A percentile compares a stretch with the other conserved stretches of the same genome.
Conservation (phyloP, 179 eudicot species). For the Corrigiola litoralis region DNA sequence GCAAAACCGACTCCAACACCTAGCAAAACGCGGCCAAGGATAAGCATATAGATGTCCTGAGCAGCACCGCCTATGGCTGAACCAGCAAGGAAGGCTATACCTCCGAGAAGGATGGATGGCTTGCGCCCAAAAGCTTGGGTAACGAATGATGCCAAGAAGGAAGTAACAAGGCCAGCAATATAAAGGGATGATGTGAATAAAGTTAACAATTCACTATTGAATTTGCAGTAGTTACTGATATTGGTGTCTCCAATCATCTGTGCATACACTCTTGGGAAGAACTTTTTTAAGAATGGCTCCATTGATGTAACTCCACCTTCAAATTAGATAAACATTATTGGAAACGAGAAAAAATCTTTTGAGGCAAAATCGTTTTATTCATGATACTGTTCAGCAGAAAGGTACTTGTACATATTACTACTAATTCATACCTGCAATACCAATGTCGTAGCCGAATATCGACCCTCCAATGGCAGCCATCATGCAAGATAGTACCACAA, state of each 20-base stretch:
- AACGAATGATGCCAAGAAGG: constrained; percentile 25
- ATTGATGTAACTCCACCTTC: constrained; percentile 40
- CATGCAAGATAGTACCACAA: constrained; percentile 27
- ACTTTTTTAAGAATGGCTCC: constrained; percentile 29
- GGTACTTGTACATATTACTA: too few species aligned
- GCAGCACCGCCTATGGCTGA: constrained; percentile 32
- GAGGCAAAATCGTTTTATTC: background rate
- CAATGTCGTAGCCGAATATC: constrained; percentile 34
- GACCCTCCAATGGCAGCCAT: constrained; percentile 35
- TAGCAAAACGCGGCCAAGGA: constrained; percentile 34
- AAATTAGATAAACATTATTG: background rate
- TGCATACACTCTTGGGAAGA: constrained; percentile 26
- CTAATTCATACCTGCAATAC: constrained; percentile 35
- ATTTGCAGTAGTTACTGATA: constrained; percentile 35
- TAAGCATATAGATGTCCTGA: constrained; percentile 29
- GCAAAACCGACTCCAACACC: constrained; percentile 37
- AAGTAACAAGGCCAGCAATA: constrained; percentile 29
- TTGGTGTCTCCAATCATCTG: constrained; percentile 26
- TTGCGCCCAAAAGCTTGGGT: constrained; percentile 25
- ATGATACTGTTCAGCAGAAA: background rate
- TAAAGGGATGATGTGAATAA: constrained; percentile 36
- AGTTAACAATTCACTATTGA: constrained; percentile 25
- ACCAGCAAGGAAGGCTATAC: constrained; percentile 29
- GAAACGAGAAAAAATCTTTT: background rate
- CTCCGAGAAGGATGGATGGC: constrained; percentile 26